These are phyloP conservation scores for Ceratobasidium theobromae DNA, from an alignment of 1,284 basidiomycete genomes.

Conservation along the genomic window DNA sequence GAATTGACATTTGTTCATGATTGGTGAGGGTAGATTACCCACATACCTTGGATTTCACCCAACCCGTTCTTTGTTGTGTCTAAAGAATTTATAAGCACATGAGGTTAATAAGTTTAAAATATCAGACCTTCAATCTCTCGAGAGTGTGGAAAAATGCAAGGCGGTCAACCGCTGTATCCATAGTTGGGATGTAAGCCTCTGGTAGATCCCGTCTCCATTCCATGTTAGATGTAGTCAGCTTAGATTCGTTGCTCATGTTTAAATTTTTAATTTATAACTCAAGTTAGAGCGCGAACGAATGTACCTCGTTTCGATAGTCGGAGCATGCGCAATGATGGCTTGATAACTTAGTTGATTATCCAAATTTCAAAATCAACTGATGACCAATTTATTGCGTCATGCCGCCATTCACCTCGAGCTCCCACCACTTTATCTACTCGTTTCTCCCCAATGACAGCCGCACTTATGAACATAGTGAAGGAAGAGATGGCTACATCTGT, in stretches of 20 bases:
- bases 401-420: not conserved
- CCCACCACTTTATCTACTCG: not conserved
- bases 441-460: not conserved
- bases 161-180: constrained; percentile 52
- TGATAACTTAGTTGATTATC: too few species aligned
- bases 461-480: constrained; percentile 17
- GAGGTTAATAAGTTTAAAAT: not conserved
- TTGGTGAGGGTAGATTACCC: not conserved
- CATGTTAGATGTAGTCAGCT: not conserved
- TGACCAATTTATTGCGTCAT: too few species aligned
- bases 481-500: constrained; percentile 9
- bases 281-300: too few species aligned
- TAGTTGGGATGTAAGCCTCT: constrained; percentile 9
- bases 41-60: constrained; percentile 79
- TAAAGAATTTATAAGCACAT: constrained; percentile 42
- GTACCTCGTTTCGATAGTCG: too few species aligned
- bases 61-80: constrained; percentile 94
- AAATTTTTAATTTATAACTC: not conserved
- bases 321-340: too few species aligned
- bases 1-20: too few species aligned
- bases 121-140: constrained; percentile 77
- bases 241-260: not conserved
- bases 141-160: constrained; percentile 88
- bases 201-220: constrained; percentile 13
- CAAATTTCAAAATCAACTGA: too few species aligned